Conservation (phyloP, 805 yeast species). For the Kuraishia cidri region DNA sequence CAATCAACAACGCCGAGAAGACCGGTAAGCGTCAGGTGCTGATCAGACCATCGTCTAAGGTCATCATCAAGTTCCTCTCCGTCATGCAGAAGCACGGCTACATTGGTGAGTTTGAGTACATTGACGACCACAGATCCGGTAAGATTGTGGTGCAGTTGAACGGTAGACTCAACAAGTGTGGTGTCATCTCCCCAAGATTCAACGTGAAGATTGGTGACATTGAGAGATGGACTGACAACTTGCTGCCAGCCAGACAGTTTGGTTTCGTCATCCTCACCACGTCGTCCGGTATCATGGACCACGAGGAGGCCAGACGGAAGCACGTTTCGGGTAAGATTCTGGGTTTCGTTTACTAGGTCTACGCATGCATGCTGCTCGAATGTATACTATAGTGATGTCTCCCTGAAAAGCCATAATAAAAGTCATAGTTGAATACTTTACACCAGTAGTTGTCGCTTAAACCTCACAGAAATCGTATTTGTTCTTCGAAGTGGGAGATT, state of each 20-base stretch:
- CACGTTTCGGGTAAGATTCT: slow-evolving; percentile 99
- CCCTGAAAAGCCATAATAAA: no score
- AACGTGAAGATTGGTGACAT: slow-evolving; percentile 92
- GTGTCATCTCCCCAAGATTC: slow-evolving; percentile 98
- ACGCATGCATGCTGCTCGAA: no score
- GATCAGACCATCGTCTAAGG: slow-evolving; percentile 98
- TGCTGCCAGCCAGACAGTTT: slow-evolving; percentile 98
- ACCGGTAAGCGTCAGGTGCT: slow-evolving; percentile 99
- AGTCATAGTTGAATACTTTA: no score
- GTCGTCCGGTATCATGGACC: slow-evolving; percentile 99
- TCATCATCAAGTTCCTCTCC: slow-evolving; percentile 91
- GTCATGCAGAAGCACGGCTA: slow-evolving; percentile 98
- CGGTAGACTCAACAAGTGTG: slow-evolving; percentile 99
- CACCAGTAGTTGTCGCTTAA: no score
- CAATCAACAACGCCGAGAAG: slow-evolving; percentile 98
- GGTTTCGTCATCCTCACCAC: slow-evolving; percentile 98
- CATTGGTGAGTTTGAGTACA: slow-evolving; percentile 98
- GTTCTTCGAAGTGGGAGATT: no score
- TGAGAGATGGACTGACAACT: slow-evolving; percentile 98
- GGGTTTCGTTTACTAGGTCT: slow-evolving; percentile 92
- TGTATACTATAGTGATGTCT: no score
- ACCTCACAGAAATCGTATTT: no score
- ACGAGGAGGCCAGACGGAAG: slow-evolving; percentile 99
- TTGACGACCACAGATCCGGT: slow-evolving; percentile 99
- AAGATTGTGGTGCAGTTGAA: slow-evolving; percentile 94